Conservation (phyloP, 352 stramenopile genomes). For the Globisporangium splendens region DNA sequence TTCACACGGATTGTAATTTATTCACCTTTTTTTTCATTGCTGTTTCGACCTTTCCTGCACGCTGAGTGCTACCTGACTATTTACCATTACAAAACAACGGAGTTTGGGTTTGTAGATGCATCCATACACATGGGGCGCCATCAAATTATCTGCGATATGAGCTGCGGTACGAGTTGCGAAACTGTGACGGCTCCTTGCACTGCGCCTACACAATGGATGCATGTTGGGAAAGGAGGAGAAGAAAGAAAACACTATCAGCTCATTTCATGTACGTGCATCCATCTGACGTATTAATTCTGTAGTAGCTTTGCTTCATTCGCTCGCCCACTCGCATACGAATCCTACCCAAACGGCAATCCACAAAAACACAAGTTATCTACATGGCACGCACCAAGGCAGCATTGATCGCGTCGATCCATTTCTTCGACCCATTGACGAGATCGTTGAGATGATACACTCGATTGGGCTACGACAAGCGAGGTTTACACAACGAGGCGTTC, state of each 20-base stretch:
- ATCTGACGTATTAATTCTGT: background rate
- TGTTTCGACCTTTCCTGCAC: background rate
- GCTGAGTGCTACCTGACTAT: background rate
- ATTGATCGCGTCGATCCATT: conserved; percentile 89
- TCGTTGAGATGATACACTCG: conserved; percentile 87
- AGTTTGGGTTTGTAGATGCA: background rate
- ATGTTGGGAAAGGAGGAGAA: background rate
- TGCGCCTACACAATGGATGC: conserved; percentile 13
- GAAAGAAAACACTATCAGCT: conserved; percentile 5
- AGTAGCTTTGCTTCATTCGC: conserved; percentile 8
- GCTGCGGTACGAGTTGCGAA: conserved; percentile 15
- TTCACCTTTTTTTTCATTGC: background rate
- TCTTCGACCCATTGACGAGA: conserved; percentile 86
- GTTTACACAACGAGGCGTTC: background rate
- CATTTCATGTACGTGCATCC: background rate
- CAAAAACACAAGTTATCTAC: conserved; percentile 19
- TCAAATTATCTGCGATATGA: background rate
- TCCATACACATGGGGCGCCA: background rate
- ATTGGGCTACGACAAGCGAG: conserved; percentile 46
- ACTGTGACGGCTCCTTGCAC: conserved; percentile 15
- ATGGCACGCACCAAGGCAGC: conserved; percentile 65
- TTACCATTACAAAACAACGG: background rate
- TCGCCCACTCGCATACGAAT: conserved; percentile 17
- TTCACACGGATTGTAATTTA: background rate
- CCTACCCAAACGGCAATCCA: conserved; percentile 11